Evolutionary conservation across 2,329 filamentous ascomycete species (phyloP), one percentile per base, ranked within the genome.

Genomic region (Arthrobotrys musiformis): DNA sequence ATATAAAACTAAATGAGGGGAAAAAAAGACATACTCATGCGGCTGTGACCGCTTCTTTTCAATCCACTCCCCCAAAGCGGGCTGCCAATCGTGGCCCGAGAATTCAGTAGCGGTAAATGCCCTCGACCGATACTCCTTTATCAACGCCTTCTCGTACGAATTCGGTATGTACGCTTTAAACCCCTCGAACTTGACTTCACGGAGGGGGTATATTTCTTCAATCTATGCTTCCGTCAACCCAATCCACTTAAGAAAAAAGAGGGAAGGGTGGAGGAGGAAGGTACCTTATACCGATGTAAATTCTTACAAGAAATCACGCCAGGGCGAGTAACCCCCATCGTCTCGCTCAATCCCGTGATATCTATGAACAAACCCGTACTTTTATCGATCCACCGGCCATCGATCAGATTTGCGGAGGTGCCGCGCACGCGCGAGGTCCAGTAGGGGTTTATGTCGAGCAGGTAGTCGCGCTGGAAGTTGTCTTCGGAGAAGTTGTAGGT

Each of bases 231-330:
- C 22, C 17, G 17, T 8, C 52, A 73, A 50, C 9, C n/a, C 35
- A 33, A 7, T 26, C 4, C 13, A 8, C n/a, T 54, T 28, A 24
- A 33, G 24, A 22, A 26, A 52, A 60, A 60, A 56, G 15, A 28
- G n/a, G n/a, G 24, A 54, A 46, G 15, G n/a, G 22, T 30, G 17
- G 40, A n/a, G 5, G 17, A 7, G 24, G 60, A 50, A 15, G 67
- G 50, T 67, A 80, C 78, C 26, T 78, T 84, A 83, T 95, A 95
- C 52, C 86, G 85, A 83, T 96, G 93, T 81, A 87, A 87, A 82
- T 95, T 94, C 85, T 94, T 94, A 85, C 92, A 94, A 81, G 88
- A 89, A 89, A 91, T 92, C 30, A 91, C 83, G 5, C 91, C 91
- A 0, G 92, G 91, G 19, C 84, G 81, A 1, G 83, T 83, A 15